Evolutionary conservation across 176 grass and related monocot species (phyloP).

Genomic region (Oryza glumipatula): DNA sequence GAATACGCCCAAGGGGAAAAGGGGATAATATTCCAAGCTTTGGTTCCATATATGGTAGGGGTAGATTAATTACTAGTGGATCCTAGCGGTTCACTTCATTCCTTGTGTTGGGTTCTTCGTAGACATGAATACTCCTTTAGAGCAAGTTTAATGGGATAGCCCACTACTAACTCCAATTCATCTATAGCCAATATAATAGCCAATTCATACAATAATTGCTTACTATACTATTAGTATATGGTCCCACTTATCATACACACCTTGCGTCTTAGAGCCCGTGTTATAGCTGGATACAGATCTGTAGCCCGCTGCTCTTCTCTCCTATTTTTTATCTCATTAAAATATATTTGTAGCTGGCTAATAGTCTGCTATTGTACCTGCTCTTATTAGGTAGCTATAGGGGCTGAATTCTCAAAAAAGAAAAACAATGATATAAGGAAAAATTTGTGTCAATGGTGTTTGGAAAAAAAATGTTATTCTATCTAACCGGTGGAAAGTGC

Average conservation of each 20-base stretch:
- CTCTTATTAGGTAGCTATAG: background rate
- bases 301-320: no score
- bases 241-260: no score
- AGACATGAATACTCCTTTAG: background rate
- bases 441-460: background rate
- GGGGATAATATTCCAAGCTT: background rate
- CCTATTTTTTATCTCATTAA: no score
- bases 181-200: no score
- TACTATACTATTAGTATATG: no score
- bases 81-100: background rate
- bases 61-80: background rate
- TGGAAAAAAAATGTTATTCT: background rate
- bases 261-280: no score
- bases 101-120: background rate
- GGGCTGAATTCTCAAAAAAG: background rate
- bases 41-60: background rate
- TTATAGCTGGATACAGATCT: no score
- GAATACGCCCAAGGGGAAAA: constrained; percentile 19
- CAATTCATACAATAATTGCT: no score
- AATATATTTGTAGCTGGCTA: no score
- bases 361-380: no score
- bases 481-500: background rate
- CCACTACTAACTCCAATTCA: no score
- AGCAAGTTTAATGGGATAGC: no score
- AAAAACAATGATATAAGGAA: background rate